Conservation (phyloP, 2,329 filamentous ascomycete genomes). For the Didymella glomerata region DNA sequence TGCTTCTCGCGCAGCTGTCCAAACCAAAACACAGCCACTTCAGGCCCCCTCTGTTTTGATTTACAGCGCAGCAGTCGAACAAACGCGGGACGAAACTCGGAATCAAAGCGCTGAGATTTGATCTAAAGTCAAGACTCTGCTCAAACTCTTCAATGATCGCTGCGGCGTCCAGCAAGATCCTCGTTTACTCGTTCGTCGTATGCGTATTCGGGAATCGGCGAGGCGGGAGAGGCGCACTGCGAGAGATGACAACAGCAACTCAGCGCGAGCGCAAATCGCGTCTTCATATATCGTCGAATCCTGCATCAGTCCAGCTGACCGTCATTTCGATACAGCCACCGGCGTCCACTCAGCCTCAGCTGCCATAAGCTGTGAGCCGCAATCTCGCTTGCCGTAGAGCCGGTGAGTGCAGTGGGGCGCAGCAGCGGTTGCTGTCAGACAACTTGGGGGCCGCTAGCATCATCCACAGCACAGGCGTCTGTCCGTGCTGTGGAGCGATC, state of each 20-base stretch:
- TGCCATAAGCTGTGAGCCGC: slow-evolving; percentile 11
- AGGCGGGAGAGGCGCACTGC: background rate
- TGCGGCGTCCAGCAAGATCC: slow-evolving; percentile 5
- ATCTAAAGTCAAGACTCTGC: background rate
- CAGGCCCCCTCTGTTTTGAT: slow-evolving; percentile 15
- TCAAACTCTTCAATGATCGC: slow-evolving; percentile 3
- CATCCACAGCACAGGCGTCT: background rate
- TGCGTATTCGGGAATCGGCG: slow-evolving; percentile 4
- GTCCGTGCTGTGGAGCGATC: too few species aligned
- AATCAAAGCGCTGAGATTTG: background rate
- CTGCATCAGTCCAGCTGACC: slow-evolving; percentile 5
- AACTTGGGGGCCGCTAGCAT: background rate
- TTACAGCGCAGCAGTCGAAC: slow-evolving; percentile 5
- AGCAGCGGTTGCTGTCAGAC: slow-evolving; percentile 1
- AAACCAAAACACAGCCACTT: slow-evolving; percentile 19
- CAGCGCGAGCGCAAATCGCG: background rate
- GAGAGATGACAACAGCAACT: background rate
- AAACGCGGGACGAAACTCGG: background rate
- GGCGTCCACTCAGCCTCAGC: slow-evolving; percentile 13
- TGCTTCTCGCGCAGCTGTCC: slow-evolving; percentile 2
- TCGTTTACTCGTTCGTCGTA: slow-evolving; percentile 3
- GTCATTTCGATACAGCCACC: slow-evolving; percentile 15
- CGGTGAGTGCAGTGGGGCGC: slow-evolving; percentile 14
- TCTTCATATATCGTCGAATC: slow-evolving; percentile 1
- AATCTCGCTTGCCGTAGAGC: slow-evolving; percentile 17